These are phyloP conservation scores for Fusarium kyushuense DNA, from an alignment of 2,329 filamentous ascomycete genomes.

Conservation along the genomic window DNA sequence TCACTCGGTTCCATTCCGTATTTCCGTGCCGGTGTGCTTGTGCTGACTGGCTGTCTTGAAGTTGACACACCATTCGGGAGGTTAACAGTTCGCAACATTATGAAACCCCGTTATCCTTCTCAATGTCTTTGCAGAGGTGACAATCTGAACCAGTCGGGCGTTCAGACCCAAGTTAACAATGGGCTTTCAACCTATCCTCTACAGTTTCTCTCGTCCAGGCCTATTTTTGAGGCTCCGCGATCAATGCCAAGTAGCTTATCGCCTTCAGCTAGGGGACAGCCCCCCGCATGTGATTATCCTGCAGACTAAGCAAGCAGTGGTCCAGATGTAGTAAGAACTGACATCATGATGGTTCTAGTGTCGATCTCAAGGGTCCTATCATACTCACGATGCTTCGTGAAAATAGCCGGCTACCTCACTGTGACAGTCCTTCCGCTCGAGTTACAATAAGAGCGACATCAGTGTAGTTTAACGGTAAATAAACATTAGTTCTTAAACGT, in stretches of 20 bases:
- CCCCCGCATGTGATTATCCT: conserved; percentile 32
- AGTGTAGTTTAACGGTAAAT: neutral
- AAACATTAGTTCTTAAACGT: neutral
- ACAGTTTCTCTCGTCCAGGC: neutral
- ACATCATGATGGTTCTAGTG: conserved; percentile 33
- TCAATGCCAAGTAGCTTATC: conserved; percentile 24
- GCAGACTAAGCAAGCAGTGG: conserved; percentile 18
- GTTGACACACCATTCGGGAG: conserved; percentile 31
- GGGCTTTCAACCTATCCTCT: conserved; percentile 1
- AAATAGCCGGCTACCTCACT: neutral
- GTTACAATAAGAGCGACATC: neutral
- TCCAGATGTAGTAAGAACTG: conserved; percentile 39
- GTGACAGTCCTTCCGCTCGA: neutral
- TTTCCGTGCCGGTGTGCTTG: conserved; percentile 10
- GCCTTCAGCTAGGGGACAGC: conserved; percentile 12
- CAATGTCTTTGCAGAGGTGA: neutral
- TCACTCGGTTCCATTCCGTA: conserved; percentile 17
- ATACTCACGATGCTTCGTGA: neutral
- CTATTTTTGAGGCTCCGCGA: conserved; percentile 27
- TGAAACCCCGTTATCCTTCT: conserved; percentile 1
- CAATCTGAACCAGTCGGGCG: neutral
- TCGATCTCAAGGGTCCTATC: conserved; percentile 31
- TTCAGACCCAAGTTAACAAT: neutral
- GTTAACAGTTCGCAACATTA: conserved; percentile 14
- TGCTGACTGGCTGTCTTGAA: conserved; percentile 17